Evolutionary conservation across 2,329 filamentous ascomycete genomes (phyloP).

Genomic region (Cyphellophora attinorum): DNA sequence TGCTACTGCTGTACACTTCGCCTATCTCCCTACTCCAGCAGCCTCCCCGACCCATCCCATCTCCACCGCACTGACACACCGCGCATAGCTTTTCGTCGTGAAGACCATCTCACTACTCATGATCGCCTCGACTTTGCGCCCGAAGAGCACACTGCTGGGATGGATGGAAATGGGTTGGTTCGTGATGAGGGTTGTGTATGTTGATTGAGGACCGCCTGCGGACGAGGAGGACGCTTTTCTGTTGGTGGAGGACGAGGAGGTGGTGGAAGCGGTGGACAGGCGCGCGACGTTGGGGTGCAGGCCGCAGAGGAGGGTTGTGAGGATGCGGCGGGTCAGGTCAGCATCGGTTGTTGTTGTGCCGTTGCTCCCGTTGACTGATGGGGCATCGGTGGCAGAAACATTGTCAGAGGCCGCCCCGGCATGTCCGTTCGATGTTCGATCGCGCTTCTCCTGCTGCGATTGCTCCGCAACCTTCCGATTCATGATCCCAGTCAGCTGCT

Average conservation of each 20-base stretch:
- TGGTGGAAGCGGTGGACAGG: constrained; percentile 9
- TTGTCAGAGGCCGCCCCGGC: background rate
- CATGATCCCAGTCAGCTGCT: constrained; percentile 16
- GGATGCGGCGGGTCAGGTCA: constrained; percentile 40
- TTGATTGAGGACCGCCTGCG: constrained; percentile 17
- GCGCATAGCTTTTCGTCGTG: constrained; percentile 54
- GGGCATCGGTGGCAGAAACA: background rate
- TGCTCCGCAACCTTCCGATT: constrained; percentile 3
- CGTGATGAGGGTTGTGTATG: constrained; percentile 51
- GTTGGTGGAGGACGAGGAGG: background rate
- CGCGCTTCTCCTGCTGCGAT: constrained; percentile 1
- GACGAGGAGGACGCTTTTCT: constrained; percentile 20
- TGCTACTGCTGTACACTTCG: too few species aligned
- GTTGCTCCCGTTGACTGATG: background rate
- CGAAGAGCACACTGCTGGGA: constrained; percentile 18
- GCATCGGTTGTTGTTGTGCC: constrained; percentile 55
- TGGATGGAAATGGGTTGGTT: constrained; percentile 56
- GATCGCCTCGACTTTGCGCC: constrained; percentile 34
- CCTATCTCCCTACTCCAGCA: constrained; percentile 23
- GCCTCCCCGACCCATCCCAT: constrained; percentile 51
- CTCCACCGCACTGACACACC: constrained; percentile 53
- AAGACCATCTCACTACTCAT: constrained; percentile 59
- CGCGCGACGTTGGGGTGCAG: constrained; percentile 51
- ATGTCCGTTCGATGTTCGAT: background rate
- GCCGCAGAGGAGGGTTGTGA: constrained; percentile 49